Percentiles rank a stretch among this genome's conserved stretches.
These are phyloP conservation scores for Immersiporthe knoxdaviesiana DNA, from an alignment of 2,329 filamentous ascomycete species.

Conservation along the genomic window DNA sequence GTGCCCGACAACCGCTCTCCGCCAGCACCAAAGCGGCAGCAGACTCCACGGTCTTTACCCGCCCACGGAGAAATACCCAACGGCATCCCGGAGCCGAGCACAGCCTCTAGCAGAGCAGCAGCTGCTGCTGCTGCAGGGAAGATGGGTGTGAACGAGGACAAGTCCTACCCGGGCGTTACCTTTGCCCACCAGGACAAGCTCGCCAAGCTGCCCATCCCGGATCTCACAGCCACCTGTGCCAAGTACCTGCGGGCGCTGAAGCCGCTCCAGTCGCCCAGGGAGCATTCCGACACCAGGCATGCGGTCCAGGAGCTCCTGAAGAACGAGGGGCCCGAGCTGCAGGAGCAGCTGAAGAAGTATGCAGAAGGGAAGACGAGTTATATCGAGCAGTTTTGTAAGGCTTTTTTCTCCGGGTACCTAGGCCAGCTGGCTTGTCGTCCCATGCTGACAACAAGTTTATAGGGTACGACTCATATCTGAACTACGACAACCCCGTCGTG, in stretches of 20 bases:
- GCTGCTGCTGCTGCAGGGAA: conserved; percentile 31
- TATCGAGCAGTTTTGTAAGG: conserved; percentile 97
- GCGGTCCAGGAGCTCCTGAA: conserved; percentile 84
- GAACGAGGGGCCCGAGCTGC: conserved; percentile 78
- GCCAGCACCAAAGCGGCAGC: neutral
- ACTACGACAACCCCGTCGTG: conserved; percentile 96
- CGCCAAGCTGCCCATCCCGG: conserved; percentile 90
- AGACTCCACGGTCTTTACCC: conserved; percentile 45
- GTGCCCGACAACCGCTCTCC: conserved; percentile 43
- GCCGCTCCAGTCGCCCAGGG: conserved; percentile 78
- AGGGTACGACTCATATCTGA: conserved; percentile 98
- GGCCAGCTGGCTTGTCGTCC: conserved; percentile 6
- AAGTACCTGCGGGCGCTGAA: conserved; percentile 80
- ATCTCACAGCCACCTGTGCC: conserved; percentile 75
- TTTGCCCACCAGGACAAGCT: conserved; percentile 88
- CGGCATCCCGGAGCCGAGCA: conserved; percentile 38
- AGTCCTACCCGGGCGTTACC: conserved; percentile 73
- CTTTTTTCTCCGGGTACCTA: neutral
- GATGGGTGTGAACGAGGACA: conserved; percentile 57
- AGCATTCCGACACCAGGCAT: conserved; percentile 79
- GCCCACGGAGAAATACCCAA: conserved; percentile 41
- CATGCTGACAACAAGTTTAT: conserved; percentile 33
- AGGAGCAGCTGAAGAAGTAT: conserved; percentile 89
- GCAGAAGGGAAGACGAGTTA: conserved; percentile 91
- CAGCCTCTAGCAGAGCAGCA: conserved; percentile 41